phyloP scores from a whole-genome alignment of 352 stramenopile species.

The Hyaloperonospora brassicae region DNA sequence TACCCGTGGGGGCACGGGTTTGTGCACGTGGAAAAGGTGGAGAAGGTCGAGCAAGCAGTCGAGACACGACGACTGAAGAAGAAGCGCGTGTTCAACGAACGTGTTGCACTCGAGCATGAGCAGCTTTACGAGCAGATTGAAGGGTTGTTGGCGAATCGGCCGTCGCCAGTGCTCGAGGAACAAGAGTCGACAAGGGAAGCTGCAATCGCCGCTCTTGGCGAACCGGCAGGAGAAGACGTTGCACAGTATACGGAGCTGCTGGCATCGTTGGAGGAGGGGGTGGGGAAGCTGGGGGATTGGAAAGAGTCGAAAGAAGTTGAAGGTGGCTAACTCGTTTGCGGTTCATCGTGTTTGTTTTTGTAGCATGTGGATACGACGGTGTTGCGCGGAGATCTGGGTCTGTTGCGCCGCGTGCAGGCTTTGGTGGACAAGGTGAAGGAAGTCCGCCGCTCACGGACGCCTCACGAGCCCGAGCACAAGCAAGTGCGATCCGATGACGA shows the following conservation, averaged over 20 bases:
- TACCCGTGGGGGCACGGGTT: conserved; percentile 73
- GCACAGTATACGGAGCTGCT: conserved; percentile 2
- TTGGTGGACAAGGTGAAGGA: conserved; percentile 41
- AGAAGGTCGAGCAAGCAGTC: conserved; percentile 34
- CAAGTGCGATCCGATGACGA: conserved; percentile 17
- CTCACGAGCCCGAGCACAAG: conserved; percentile 25
- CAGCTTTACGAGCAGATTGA: conserved; percentile 6
- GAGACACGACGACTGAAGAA: conserved; percentile 21
- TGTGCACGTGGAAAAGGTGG: conserved; percentile 47
- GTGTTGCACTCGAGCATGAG: conserved; percentile 39
- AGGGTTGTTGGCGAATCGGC: background rate
- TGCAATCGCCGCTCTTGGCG: background rate
- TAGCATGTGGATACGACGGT: conserved; percentile 45
- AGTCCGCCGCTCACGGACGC: conserved; percentile 18
- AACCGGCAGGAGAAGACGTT: background rate
- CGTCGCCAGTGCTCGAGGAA: background rate
- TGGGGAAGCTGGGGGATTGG: background rate
- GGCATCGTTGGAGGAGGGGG: background rate
- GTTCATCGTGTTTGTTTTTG: conserved; percentile 5
- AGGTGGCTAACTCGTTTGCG: background rate
- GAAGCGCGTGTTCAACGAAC: conserved; percentile 45
- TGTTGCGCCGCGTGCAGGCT: conserved; percentile 50
- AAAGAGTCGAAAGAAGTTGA: background rate
- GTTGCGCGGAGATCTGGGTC: conserved; percentile 43
- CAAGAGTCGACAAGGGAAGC: background rate